These are phyloP conservation scores for Aspergillus saccharolyticus DNA, from an alignment of 495 filamentous ascomycete genomes.

Conservation along the genomic window DNA sequence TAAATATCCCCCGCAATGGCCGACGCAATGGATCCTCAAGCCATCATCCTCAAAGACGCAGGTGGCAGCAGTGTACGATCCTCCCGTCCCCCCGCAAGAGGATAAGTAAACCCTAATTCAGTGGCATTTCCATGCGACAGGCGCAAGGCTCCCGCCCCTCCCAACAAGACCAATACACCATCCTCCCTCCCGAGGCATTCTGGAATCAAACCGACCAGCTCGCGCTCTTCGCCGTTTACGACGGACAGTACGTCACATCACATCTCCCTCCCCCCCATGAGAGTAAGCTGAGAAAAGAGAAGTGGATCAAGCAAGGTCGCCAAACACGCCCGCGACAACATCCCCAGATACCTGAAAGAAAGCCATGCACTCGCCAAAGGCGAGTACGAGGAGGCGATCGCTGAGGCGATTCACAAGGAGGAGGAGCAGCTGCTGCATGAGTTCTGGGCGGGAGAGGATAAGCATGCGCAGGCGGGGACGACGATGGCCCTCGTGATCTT, in stretches of 20 bases:
- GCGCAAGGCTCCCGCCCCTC: constrained; percentile 27
- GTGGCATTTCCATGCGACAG: constrained; percentile 22
- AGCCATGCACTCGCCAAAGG: constrained; percentile 27
- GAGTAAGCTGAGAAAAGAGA: too few relatives aligned
- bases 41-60: neutral
- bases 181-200: constrained; percentile 32
- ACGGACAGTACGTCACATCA: constrained; percentile 33
- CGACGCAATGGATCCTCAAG: neutral
- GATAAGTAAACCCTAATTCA: too few relatives aligned
- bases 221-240: constrained; percentile 38
- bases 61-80: neutral
- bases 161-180: constrained; percentile 32
- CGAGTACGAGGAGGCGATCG: constrained; percentile 18
- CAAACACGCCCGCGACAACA: constrained; percentile 29
- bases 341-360: constrained; percentile 25
- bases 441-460: constrained; percentile 23
- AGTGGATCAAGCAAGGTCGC: constrained; percentile 35
- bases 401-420: constrained; percentile 12
- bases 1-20: too few relatives aligned
- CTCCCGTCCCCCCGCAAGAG: neutral
- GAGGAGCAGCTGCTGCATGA: constrained; percentile 21
- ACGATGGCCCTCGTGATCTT: constrained; percentile 35
- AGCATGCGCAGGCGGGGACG: constrained; percentile 30
- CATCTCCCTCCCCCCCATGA: too few relatives aligned
- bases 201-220: constrained; percentile 27